phyloP scores from a whole-genome alignment of 1,139 yeast species.

The Suhomyces wounanorum region DNA sequence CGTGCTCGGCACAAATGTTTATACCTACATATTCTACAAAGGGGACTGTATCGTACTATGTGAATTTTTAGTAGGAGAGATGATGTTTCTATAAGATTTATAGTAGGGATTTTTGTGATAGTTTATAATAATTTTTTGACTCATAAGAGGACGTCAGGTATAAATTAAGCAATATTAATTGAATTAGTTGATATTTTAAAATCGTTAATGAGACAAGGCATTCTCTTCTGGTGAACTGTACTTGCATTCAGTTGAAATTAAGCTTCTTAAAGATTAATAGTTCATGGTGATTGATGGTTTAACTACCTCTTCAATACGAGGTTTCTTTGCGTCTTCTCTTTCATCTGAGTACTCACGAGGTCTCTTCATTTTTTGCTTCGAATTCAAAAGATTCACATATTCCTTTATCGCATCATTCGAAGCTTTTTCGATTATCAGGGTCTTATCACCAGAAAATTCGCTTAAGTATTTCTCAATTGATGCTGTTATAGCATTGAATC shows the following conservation, averaged over 20 bases:
- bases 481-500: slow-evolving; percentile 8
- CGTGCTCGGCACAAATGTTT: background rate
- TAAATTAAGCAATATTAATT: too few species aligned
- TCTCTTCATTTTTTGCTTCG: slow-evolving; percentile 13
- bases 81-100: too few species aligned
- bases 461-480: slow-evolving; percentile 4
- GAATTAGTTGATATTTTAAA: too few species aligned
- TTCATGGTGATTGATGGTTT: slow-evolving; percentile 10
- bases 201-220: too few species aligned
- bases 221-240: too few species aligned
- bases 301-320: slow-evolving; percentile 2
- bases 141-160: too few species aligned
- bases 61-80: too few species aligned
- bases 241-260: too few species aligned
- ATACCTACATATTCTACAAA: background rate
- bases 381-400: slow-evolving; percentile 7
- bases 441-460: background rate
- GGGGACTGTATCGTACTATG: too few species aligned
- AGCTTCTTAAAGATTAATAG: background rate
- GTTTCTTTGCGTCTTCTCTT: slow-evolving; percentile 4
- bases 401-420: slow-evolving; percentile 6
- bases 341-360: slow-evolving; percentile 10
- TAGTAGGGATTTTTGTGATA: too few species aligned
- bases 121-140: too few species aligned
- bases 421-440: background rate